Evolutionary conservation across 805 yeast genomes (phyloP).

Genomic region (Myxozyma vanderwaltii): DNA sequence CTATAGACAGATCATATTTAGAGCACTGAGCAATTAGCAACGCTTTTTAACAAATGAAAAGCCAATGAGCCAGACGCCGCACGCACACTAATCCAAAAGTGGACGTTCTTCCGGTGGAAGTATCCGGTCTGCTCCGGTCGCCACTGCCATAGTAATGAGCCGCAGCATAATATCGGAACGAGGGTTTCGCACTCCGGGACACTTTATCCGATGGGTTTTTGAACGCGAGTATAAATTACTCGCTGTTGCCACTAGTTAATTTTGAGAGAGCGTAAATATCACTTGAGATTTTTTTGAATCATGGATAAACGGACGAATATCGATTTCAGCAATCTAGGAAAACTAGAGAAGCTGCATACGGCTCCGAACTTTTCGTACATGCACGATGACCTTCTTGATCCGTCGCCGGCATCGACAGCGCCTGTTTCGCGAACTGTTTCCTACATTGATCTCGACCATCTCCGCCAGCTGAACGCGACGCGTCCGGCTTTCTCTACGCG

Average conservation of each 20-base stretch:
- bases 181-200: not conserved
- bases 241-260: not conserved
- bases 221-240: not conserved
- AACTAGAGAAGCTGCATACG: constrained; percentile 13
- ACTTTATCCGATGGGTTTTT: not conserved
- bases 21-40: not conserved
- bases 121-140: not conserved
- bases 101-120: constrained; percentile 10
- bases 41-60: no score
- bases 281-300: not conserved
- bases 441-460: constrained; percentile 10
- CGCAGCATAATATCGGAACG: not conserved
- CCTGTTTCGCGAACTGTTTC: constrained; percentile 11
- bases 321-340: not conserved
- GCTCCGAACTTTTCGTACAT: constrained; percentile 3
- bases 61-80: not conserved
- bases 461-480: not conserved
- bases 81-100: not conserved
- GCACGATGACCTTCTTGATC: not conserved
- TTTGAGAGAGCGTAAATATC: no score
- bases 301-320: not conserved
- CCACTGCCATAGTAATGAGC: not conserved
- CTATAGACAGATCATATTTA: no score
- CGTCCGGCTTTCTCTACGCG: not conserved
- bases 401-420: constrained; percentile 8